Evolutionary conservation across 305 asterid species (phyloP).

Genomic region (Plantago lanceolata): DNA sequence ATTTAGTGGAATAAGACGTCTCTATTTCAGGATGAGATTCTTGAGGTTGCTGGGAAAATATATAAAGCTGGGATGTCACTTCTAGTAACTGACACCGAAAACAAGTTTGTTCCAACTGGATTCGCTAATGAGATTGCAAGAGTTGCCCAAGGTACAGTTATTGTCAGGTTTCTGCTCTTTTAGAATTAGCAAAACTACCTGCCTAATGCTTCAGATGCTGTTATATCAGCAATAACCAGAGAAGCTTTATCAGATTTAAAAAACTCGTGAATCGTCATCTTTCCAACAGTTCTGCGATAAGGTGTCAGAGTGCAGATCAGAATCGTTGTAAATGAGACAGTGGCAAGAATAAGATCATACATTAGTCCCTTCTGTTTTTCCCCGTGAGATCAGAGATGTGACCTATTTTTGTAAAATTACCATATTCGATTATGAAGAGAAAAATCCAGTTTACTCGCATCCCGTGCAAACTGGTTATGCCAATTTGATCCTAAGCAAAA

Average conservation of each 20-base stretch:
- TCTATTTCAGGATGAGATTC: conserved; percentile 89
- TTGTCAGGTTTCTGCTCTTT: neutral
- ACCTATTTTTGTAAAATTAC: neutral
- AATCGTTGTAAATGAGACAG: conserved; percentile 1
- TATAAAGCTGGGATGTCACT: conserved; percentile 96
- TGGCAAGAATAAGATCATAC: conserved; percentile 13
- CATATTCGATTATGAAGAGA: neutral
- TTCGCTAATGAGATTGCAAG: conserved; percentile 95
- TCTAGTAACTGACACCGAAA: conserved; percentile 89
- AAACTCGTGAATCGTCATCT: conserved; percentile 42
- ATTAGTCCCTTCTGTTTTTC: conserved; percentile 8
- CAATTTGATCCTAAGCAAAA: too few relatives aligned
- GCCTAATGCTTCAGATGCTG: conserved; percentile 98
- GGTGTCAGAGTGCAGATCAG: neutral
- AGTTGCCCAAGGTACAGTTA: conserved; percentile 78
- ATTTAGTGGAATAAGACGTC: too few relatives aligned
- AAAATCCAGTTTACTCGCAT: neutral
- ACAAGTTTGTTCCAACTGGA: conserved; percentile 94
- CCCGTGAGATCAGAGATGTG: conserved; percentile 6
- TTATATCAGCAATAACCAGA: conserved; percentile 85
- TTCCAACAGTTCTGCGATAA: neutral
- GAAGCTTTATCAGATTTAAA: conserved; percentile 81
- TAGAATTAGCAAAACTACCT: conserved; percentile 21
- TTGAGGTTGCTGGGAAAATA: conserved; percentile 92
- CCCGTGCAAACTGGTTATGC: neutral